Conservation (phyloP, 2,329 filamentous ascomycete genomes). For the Penicillium fuscoglaucum region DNA sequence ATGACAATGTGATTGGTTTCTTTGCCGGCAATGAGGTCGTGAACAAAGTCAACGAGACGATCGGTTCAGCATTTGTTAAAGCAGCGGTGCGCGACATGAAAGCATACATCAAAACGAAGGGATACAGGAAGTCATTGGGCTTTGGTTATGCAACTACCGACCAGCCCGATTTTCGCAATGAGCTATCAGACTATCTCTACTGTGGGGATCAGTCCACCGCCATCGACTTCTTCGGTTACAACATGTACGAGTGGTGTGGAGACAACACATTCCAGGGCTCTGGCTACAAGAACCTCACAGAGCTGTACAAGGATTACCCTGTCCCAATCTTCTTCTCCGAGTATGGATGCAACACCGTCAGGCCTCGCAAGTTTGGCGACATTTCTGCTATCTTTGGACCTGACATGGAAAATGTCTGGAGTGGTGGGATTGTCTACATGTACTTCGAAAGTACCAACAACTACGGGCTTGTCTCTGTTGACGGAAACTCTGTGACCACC, state of each 20-base stretch:
- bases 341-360: conserved; percentile 83
- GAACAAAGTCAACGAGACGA: conserved; percentile 79
- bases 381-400: conserved; percentile 74
- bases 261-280: conserved; percentile 73
- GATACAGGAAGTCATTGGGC: conserved; percentile 69
- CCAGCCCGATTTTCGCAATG: conserved; percentile 65
- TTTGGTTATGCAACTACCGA: conserved; percentile 66
- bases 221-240: conserved; percentile 98
- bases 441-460: conserved; percentile 89
- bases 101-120: conserved; percentile 78
- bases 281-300: conserved; percentile 74
- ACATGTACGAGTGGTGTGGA: conserved; percentile 98
- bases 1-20: conserved; percentile 90
- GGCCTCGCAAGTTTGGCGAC: conserved; percentile 77
- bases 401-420: conserved; percentile 82
- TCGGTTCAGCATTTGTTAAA: conserved; percentile 88
- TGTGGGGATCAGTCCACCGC: conserved; percentile 66
- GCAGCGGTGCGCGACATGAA: conserved; percentile 94
- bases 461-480: conserved; percentile 68
- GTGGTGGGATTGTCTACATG: conserved; percentile 97
- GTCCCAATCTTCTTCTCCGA: conserved; percentile 97
- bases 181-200: conserved; percentile 91
- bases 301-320: conserved; percentile 82
- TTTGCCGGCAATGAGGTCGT: conserved; percentile 97
- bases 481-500: conserved; percentile 61